These are phyloP conservation scores for Vigna trinervia DNA, from an alignment of 306 rosid species.

Conservation along the genomic window DNA sequence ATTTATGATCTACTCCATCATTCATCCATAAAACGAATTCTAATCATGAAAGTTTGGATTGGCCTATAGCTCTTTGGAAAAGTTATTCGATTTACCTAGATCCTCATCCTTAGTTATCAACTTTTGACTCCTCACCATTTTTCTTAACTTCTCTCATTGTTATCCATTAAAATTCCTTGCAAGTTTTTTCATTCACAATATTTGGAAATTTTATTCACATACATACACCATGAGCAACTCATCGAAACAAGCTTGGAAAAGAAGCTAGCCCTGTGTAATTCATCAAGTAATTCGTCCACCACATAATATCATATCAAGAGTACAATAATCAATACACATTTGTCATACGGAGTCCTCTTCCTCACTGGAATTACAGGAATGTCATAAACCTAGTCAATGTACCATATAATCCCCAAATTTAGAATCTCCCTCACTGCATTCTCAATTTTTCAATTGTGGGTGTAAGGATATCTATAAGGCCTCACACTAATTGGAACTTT, in stretches of 20 bases:
- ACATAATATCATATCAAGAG: not conserved
- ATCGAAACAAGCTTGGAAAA: not conserved
- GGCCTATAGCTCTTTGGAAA: too few species aligned
- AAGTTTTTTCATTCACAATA: conserved; percentile 53
- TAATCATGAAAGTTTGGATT: too few species aligned
- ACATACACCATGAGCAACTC: not conserved
- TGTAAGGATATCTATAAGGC: not conserved
- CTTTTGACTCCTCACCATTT: too few species aligned
- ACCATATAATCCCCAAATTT: not conserved
- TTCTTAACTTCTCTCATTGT: too few species aligned
- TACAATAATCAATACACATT: not conserved
- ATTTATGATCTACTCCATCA: too few species aligned
- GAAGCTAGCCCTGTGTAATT: not conserved
- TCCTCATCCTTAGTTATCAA: too few species aligned
- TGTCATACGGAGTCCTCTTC: not conserved
- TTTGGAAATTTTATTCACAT: conserved; percentile 1
- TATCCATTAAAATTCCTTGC: conserved; percentile 37
- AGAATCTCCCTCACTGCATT: not conserved
- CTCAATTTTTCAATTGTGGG: not conserved
- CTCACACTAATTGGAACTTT: not conserved
- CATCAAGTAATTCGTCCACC: not conserved
- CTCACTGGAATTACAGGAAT: not conserved
- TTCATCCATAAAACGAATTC: too few species aligned
- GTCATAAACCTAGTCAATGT: not conserved
- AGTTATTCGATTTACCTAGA: too few species aligned